Evolutionary conservation across 139 green algal species (phyloP).

Genomic region (Penium margaritaceum): DNA sequence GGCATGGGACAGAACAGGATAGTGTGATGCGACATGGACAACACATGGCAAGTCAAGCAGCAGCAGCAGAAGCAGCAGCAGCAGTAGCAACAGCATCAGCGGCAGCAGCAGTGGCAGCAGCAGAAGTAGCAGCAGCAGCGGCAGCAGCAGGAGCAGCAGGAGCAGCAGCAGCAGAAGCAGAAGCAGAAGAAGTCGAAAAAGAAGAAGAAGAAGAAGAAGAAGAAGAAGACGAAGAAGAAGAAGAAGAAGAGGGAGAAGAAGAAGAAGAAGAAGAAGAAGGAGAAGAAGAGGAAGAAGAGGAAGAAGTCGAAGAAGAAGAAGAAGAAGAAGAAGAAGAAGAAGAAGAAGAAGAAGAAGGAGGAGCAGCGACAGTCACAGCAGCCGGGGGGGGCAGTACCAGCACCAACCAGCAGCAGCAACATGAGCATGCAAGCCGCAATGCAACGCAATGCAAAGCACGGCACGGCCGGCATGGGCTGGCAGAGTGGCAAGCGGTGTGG

Average conservation of each 20-base stretch:
- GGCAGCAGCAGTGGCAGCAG: too few species aligned
- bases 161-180: background rate
- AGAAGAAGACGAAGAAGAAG: background rate
- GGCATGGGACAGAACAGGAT: too few species aligned
- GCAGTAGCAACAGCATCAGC: background rate
- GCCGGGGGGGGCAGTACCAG: background rate
- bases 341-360: conserved; percentile 4
- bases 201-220: background rate
- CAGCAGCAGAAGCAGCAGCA: background rate
- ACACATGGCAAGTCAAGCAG: too few species aligned
- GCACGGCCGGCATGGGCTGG: background rate
- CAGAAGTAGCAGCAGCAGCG: background rate
- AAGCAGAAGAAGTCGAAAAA: background rate
- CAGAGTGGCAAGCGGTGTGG: conserved; percentile 1
- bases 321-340: background rate
- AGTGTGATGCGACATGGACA: too few species aligned
- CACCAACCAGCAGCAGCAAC: background rate
- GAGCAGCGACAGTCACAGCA: background rate
- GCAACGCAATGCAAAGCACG: background rate
- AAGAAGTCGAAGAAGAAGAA: background rate
- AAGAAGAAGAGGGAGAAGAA: background rate
- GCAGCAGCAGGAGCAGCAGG: background rate
- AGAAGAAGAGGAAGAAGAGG: background rate
- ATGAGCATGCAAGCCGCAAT: conserved; percentile 5
- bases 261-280: background rate